Evolutionary conservation across 148 eudicot genomes (phyloP).

Genomic region (Silene conica): DNA sequence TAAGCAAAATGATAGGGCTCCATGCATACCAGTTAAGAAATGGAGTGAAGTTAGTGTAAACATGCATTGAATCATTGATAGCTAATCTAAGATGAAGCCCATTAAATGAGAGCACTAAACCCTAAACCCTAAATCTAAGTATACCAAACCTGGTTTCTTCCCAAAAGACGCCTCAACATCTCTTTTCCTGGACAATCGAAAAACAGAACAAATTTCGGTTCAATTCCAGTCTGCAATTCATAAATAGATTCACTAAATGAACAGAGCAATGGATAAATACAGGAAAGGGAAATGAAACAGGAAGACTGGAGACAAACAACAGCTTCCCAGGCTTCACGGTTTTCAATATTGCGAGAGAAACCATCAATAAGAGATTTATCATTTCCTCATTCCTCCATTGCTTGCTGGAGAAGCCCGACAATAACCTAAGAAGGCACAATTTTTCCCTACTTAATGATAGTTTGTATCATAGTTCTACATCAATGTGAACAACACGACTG

Average conservation of each 20-base stretch:
- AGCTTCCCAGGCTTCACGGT: conserved; percentile 65
- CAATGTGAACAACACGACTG: neutral
- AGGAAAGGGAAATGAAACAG: neutral
- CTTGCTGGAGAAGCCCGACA: conserved; percentile 60
- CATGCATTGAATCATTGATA: too few species aligned
- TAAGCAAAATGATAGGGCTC: too few species aligned
- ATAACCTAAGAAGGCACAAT: conserved; percentile 87
- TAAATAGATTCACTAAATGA: conserved; percentile 14
- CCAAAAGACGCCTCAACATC: conserved; percentile 76
- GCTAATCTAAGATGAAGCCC: too few species aligned
- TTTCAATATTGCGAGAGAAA: conserved; percentile 81
- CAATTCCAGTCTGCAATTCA: conserved; percentile 63
- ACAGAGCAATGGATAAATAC: neutral
- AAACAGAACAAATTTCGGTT: conserved; percentile 62
- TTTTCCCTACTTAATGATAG: conserved; percentile 78
- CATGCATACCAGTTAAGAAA: too few species aligned
- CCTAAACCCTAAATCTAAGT: neutral
- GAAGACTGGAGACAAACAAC: conserved; percentile 47
- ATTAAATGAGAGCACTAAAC: too few species aligned
- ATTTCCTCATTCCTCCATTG: conserved; percentile 53
- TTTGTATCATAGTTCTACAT: conserved; percentile 72
- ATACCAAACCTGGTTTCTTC: conserved; percentile 60
- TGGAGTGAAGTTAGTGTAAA: too few species aligned
- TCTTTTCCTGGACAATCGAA: conserved; percentile 80
- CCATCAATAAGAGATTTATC: conserved; percentile 82